These are phyloP conservation scores for Trichoderma brevicompactum DNA, from an alignment of 2,329 filamentous ascomycete species.

Conservation along the genomic window DNA sequence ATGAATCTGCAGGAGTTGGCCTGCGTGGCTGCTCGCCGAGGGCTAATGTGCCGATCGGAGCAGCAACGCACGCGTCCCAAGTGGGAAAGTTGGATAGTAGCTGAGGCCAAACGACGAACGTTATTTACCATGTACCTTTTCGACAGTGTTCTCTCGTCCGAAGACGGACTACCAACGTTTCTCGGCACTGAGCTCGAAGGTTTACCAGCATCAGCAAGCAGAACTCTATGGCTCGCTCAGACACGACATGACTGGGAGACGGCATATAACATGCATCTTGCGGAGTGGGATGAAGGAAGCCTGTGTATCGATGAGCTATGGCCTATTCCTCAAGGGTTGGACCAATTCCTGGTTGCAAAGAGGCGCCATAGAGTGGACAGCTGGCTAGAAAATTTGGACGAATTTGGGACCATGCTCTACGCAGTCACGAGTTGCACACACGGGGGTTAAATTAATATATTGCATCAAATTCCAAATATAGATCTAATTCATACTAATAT, in stretches of 20 bases:
- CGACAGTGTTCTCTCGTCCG: constrained; percentile 52
- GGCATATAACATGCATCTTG: constrained; percentile 49
- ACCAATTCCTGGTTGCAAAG: constrained; percentile 38
- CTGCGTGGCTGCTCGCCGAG: constrained; percentile 44
- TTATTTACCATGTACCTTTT: constrained; percentile 59
- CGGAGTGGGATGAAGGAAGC: constrained; percentile 47
- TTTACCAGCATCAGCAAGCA: constrained; percentile 48
- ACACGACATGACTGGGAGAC: constrained; percentile 47
- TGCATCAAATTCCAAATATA: not conserved
- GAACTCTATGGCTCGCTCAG: constrained; percentile 49
- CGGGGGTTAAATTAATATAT: constrained; percentile 34
- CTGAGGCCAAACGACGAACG: constrained; percentile 56
- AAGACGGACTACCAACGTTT: constrained; percentile 51
- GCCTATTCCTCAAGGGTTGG: constrained; percentile 43
- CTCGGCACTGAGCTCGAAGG: constrained; percentile 54
- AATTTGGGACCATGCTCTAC: constrained; percentile 59
- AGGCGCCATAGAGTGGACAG: constrained; percentile 48
- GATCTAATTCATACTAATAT: not conserved
- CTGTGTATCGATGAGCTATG: constrained; percentile 58
- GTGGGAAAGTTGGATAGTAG: constrained; percentile 60
- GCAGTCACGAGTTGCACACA: constrained; percentile 53
- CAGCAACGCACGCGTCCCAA: constrained; percentile 44
- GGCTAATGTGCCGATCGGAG: constrained; percentile 52
- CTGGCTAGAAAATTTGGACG: constrained; percentile 57
- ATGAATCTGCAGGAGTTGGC: constrained; percentile 58